phyloP scores from a whole-genome alignment of 768 basidiomycete species.

The Mycena epipterygia region DNA sequence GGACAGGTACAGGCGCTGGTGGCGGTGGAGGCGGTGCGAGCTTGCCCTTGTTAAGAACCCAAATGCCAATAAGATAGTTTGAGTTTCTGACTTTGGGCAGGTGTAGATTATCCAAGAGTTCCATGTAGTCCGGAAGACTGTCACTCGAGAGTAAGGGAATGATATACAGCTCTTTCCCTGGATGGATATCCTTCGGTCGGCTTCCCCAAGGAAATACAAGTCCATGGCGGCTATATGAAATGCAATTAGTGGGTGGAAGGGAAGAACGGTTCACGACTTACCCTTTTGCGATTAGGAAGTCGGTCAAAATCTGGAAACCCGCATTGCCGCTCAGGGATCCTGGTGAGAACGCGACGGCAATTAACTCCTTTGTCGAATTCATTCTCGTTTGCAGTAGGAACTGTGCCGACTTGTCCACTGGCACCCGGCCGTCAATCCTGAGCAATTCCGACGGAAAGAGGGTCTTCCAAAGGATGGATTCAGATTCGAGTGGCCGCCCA shows the following conservation, averaged over 20 bases:
- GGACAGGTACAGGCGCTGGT: constrained; percentile 27
- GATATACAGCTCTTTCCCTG: constrained; percentile 90
- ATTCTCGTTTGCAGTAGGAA: constrained; percentile 86
- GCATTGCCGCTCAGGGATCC: constrained; percentile 55
- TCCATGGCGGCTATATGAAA: constrained; percentile 77
- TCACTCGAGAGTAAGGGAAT: constrained; percentile 78
- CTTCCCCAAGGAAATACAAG: constrained; percentile 90
- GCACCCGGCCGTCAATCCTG: constrained; percentile 88
- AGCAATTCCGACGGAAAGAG: constrained; percentile 81
- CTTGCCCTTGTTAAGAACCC: constrained; percentile 88
- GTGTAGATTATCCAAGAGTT: constrained; percentile 81
- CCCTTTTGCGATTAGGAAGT: constrained; percentile 82
- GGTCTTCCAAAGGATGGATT: constrained; percentile 78
- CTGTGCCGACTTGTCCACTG: constrained; percentile 78
- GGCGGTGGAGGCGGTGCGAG: constrained; percentile 62
- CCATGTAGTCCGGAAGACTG: constrained; percentile 87
- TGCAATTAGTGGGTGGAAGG: constrained; percentile 15
- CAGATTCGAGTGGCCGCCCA: constrained; percentile 70
- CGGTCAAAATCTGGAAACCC: constrained; percentile 73
- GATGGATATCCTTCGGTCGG: constrained; percentile 77
- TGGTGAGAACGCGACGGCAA: constrained; percentile 82
- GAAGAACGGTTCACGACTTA: constrained; percentile 52
- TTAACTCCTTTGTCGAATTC: constrained; percentile 82
- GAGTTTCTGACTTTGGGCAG: constrained; percentile 74
- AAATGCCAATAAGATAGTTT: constrained; percentile 84